phyloP scores from a whole-genome alignment of 768 basidiomycete genomes.

The Boletus vinaceobasis region DNA sequence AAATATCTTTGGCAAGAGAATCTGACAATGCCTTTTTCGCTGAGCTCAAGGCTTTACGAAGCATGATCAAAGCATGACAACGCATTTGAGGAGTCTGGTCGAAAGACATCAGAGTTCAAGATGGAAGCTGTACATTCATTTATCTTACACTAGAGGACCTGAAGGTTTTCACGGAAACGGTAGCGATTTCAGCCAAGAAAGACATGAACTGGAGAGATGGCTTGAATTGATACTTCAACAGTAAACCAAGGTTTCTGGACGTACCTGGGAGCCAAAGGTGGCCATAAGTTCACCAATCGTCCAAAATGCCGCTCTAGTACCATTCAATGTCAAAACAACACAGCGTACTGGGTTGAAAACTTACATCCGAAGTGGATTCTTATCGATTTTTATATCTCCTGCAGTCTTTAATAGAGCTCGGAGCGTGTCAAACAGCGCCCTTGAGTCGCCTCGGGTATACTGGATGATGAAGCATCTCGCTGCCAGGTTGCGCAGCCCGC shows the following conservation, averaged over 20 bases:
- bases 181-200: slow-evolving; percentile 81
- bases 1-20: slow-evolving; percentile 68
- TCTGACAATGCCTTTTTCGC: slow-evolving; percentile 87
- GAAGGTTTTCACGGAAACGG: slow-evolving; percentile 61
- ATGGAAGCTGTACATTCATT: background rate
- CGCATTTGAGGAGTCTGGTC: slow-evolving; percentile 75
- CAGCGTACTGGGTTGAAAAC: slow-evolving; percentile 21
- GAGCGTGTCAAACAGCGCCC: slow-evolving; percentile 83
- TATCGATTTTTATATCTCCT: slow-evolving; percentile 69
- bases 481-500: slow-evolving; percentile 76
- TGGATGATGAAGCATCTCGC: slow-evolving; percentile 72
- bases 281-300: slow-evolving; percentile 89
- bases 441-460: slow-evolving; percentile 78
- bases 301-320: slow-evolving; percentile 72
- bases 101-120: slow-evolving; percentile 5
- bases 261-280: slow-evolving; percentile 76
- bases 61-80: slow-evolving; percentile 71
- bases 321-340: slow-evolving; percentile 2
- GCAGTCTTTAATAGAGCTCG: slow-evolving; percentile 74
- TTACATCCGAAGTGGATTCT: slow-evolving; percentile 65
- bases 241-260: slow-evolving; percentile 20
- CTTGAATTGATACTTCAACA: background rate
- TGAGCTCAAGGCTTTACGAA: slow-evolving; percentile 74
- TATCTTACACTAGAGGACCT: slow-evolving; percentile 68
- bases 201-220: slow-evolving; percentile 76